phyloP scores from a whole-genome alignment of 352 stramenopile species.

The Peronospora belbahrii region DNA sequence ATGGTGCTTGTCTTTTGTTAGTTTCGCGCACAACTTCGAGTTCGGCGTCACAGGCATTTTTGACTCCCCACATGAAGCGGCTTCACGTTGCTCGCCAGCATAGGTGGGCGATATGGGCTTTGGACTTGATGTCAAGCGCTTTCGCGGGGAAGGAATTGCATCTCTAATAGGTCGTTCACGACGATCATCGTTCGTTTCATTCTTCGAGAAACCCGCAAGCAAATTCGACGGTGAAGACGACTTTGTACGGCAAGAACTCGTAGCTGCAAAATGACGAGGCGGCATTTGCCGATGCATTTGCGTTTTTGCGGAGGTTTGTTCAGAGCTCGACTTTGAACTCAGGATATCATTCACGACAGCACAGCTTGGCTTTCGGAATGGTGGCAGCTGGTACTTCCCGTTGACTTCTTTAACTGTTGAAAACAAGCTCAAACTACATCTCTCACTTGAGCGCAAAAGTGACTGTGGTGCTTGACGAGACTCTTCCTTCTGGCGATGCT shows the following conservation, averaged over 20 bases:
- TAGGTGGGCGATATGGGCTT: constrained; percentile 9
- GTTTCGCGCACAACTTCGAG: constrained; percentile 10
- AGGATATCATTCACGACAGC: background rate
- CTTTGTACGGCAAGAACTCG: background rate
- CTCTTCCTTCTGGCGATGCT: background rate
- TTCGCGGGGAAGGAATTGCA: constrained; percentile 5
- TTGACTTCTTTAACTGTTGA: background rate
- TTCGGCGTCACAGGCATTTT: constrained; percentile 10
- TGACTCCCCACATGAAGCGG: constrained; percentile 9
- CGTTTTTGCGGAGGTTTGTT: constrained; percentile 1
- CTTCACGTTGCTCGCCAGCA: constrained; percentile 4
- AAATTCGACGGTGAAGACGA: background rate
- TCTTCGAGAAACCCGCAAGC: constrained; percentile 8
- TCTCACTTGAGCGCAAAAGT: constrained; percentile 2
- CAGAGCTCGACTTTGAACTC: background rate
- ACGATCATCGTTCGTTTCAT: constrained; percentile 10
- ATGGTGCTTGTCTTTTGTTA: constrained; percentile 6
- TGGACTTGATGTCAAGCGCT: constrained; percentile 13
- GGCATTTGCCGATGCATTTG: background rate
- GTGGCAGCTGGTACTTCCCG: constrained; percentile 1
- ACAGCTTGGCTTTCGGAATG: constrained; percentile 5
- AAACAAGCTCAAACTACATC: constrained; percentile 1
- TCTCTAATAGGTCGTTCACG: constrained; percentile 6
- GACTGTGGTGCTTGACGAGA: background rate
- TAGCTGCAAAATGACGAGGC: background rate